phyloP scores from a whole-genome alignment of 2,329 filamentous ascomycete genomes.

The Tolypocladium ophioglossoides region DNA sequence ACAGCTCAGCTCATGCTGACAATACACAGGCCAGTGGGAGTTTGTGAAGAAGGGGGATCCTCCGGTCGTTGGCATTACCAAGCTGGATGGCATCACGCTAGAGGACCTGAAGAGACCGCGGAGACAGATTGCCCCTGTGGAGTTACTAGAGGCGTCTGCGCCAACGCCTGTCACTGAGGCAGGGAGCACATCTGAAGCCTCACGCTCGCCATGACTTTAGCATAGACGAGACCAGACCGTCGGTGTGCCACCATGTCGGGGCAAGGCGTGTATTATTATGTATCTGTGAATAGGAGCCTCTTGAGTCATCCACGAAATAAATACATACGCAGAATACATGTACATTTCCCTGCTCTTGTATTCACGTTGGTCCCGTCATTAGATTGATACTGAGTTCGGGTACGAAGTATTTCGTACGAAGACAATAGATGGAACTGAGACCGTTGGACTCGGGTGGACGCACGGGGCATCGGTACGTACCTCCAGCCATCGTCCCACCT shows the following conservation, averaged over 20 bases:
- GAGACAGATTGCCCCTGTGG: constrained; percentile 45
- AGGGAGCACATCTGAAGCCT: constrained; percentile 22
- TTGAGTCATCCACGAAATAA: neutral
- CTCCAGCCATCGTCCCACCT: neutral
- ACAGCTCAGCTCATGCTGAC: constrained; percentile 8
- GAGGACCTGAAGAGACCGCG: constrained; percentile 76
- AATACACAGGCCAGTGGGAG: constrained; percentile 61
- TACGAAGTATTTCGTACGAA: no score
- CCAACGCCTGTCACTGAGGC: constrained; percentile 21
- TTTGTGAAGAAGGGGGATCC: constrained; percentile 90
- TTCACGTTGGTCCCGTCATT: neutral
- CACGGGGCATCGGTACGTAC: neutral
- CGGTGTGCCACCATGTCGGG: neutral
- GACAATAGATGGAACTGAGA: no score
- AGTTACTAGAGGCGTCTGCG: constrained; percentile 22
- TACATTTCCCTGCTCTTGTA: no score
- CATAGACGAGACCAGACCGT: constrained; percentile 3
- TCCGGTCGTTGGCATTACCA: constrained; percentile 85
- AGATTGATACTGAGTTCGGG: no score
- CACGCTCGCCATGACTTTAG: constrained; percentile 9
- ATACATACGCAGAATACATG: neutral
- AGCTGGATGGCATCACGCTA: constrained; percentile 73
- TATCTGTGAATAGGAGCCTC: neutral
- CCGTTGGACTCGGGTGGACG: neutral
- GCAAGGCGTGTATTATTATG: neutral